Percentiles rank a stretch among this genome's conserved stretches.
These are phyloP conservation scores for Microthlaspi erraticum DNA, from an alignment of 345 rosid genomes.

Conservation along the genomic window DNA sequence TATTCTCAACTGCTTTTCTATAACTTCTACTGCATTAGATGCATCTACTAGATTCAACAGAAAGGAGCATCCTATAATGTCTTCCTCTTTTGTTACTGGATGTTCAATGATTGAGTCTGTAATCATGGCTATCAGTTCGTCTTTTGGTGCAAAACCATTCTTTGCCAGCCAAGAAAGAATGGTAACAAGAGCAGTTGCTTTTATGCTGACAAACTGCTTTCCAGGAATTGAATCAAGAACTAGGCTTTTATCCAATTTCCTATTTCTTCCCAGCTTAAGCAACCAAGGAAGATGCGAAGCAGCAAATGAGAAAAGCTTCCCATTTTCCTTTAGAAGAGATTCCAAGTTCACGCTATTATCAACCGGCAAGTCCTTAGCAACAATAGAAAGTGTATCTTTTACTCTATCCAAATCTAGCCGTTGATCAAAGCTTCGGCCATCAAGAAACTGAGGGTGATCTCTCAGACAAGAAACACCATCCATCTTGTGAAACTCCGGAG, in stretches of 20 bases:
- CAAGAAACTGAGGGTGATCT: slow-evolving; percentile 55
- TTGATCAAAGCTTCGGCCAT: slow-evolving; percentile 52
- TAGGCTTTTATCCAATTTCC: slow-evolving; percentile 51
- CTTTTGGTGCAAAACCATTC: slow-evolving; percentile 89
- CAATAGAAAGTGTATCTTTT: slow-evolving; percentile 56
- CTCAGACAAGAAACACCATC: slow-evolving; percentile 56
- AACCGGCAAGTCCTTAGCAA: slow-evolving; percentile 67
- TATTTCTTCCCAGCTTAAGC: slow-evolving; percentile 69
- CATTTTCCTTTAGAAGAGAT: slow-evolving; percentile 65
- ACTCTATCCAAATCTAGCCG: slow-evolving; percentile 51
- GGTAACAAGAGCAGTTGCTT: slow-evolving; percentile 63
- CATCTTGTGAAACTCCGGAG: slow-evolving; percentile 52
- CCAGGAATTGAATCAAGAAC: slow-evolving; percentile 59
- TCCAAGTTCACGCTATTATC: slow-evolving; percentile 64
- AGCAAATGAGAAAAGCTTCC: slow-evolving; percentile 75
- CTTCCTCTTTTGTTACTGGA: slow-evolving; percentile 86
- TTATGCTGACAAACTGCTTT: slow-evolving; percentile 65
- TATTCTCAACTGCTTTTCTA: slow-evolving; percentile 84
- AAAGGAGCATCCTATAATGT: slow-evolving; percentile 81
- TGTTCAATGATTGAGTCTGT: slow-evolving; percentile 85
- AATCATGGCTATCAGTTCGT: slow-evolving; percentile 70
- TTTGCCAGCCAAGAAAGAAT: slow-evolving; percentile 87
- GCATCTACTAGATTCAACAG: slow-evolving; percentile 91
- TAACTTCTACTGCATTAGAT: slow-evolving; percentile 82
- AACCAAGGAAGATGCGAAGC: slow-evolving; percentile 87